Evolutionary conservation across 129 eudicot genomes (phyloP).

Genomic region (Chrysanthemum makinoi): DNA sequence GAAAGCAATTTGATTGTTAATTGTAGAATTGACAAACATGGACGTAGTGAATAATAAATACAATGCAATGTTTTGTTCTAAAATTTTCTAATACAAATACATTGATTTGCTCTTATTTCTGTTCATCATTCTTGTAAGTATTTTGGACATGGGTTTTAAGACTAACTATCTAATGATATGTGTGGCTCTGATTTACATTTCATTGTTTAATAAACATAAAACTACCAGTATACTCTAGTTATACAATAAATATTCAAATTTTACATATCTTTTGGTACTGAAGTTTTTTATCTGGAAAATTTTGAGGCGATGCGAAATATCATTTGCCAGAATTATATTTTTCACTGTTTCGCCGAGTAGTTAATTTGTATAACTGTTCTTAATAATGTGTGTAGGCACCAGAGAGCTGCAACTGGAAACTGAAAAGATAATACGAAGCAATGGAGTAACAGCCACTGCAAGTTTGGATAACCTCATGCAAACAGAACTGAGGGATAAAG

Average conservation of each 20-base stretch:
- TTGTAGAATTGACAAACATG: neutral
- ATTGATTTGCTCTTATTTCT: neutral
- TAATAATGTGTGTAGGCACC: constrained; percentile 41
- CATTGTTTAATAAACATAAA: neutral
- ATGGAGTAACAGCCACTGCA: constrained; percentile 71
- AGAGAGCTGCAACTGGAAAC: constrained; percentile 68
- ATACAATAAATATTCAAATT: neutral
- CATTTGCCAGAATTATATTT: no score
- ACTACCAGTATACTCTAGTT: neutral
- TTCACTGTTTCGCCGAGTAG: no score
- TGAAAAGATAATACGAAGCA: constrained; percentile 60
- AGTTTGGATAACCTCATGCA: constrained; percentile 80
- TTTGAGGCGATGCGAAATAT: neutral
- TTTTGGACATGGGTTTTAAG: neutral
- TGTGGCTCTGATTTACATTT: neutral
- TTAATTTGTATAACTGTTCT: neutral
- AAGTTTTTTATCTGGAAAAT: neutral
- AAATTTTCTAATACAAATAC: neutral
- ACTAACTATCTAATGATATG: neutral
- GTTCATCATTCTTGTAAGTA: neutral
- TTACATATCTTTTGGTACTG: neutral
- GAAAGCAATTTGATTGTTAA: neutral
- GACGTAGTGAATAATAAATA: neutral
- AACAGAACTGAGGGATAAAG: constrained; percentile 63
- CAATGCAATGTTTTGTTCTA: neutral